Conservation (phyloP, 257 asterid species). For the Cruciata laevipes region DNA sequence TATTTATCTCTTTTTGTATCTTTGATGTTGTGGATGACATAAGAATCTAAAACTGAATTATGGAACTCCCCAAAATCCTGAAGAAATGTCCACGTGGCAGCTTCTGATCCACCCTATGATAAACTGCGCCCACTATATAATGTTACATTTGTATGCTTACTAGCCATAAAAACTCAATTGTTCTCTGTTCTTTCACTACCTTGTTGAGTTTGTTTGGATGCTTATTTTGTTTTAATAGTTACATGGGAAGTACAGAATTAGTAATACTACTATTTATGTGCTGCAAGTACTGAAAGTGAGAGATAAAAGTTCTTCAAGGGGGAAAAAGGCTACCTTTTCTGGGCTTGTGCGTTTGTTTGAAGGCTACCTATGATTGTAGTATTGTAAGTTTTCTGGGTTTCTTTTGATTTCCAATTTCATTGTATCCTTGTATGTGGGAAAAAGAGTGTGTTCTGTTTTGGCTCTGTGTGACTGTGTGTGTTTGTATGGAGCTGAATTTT, state of each 20-base stretch:
- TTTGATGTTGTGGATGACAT: neutral
- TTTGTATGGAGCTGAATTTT: neutral
- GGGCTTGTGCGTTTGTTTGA: too few species aligned
- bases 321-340: neutral
- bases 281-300: conserved; percentile 1
- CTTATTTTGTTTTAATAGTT: neutral
- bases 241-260: neutral
- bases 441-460: neutral
- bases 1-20: neutral
- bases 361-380: neutral
- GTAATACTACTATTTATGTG: neutral
- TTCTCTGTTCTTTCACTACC: neutral
- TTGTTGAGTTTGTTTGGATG: neutral
- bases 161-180: neutral
- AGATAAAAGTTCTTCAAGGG: neutral
- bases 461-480: neutral
- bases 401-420: neutral
- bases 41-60: neutral
- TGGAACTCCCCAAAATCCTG: neutral
- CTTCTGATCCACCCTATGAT: conserved; percentile 20
- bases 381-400: conserved; percentile 13
- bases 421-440: neutral
- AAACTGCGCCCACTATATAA: neutral
- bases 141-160: neutral
- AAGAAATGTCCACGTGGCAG: conserved; percentile 30